Conservation (phyloP, 768 basidiomycete species). For the Boletus pseudo-olivaceus region DNA sequence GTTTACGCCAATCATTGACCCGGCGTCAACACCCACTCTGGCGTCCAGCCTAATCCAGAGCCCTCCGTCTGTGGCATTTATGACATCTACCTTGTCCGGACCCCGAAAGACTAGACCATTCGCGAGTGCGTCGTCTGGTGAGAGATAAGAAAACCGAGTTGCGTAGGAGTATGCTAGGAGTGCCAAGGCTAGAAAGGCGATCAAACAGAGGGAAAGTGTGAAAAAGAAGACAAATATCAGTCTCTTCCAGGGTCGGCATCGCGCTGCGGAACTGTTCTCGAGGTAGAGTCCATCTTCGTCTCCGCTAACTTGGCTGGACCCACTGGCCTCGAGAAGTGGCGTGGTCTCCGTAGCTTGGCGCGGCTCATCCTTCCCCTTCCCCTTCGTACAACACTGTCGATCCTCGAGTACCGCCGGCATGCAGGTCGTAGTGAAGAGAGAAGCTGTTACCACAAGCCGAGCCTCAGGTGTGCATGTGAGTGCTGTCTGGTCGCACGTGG, state of each 20-base stretch:
- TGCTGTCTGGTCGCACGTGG: constrained; percentile 17
- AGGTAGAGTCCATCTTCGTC: constrained; percentile 23
- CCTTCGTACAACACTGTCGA: constrained; percentile 17
- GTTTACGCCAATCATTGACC: constrained; percentile 54
- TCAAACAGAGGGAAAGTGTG: constrained; percentile 49
- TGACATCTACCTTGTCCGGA: constrained; percentile 58
- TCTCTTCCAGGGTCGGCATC: constrained; percentile 31
- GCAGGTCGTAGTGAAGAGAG: constrained; percentile 11
- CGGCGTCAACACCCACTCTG: constrained; percentile 66
- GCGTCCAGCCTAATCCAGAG: constrained; percentile 59
- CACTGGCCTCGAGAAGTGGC: constrained; percentile 25
- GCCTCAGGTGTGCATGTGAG: constrained; percentile 1
- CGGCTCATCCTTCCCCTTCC: constrained; percentile 25
- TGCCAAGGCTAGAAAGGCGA: constrained; percentile 41
- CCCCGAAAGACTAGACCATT: constrained; percentile 54
- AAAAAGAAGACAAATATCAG: constrained; percentile 51
- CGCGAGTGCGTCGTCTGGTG: constrained; percentile 57
- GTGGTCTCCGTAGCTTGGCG: constrained; percentile 28
- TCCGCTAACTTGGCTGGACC: constrained; percentile 16
- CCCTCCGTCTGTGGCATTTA: constrained; percentile 60
- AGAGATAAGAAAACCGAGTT: constrained; percentile 47
- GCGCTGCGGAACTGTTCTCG: constrained; percentile 18
- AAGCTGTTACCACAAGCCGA: neutral
- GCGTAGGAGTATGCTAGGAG: constrained; percentile 68
- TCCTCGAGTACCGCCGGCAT: constrained; percentile 21